A percentile compares a stretch with the other conserved stretches of the same genome.
phyloP scores from a whole-genome alignment of 805 yeast genomes.

The Ogataea naganishii region DNA sequence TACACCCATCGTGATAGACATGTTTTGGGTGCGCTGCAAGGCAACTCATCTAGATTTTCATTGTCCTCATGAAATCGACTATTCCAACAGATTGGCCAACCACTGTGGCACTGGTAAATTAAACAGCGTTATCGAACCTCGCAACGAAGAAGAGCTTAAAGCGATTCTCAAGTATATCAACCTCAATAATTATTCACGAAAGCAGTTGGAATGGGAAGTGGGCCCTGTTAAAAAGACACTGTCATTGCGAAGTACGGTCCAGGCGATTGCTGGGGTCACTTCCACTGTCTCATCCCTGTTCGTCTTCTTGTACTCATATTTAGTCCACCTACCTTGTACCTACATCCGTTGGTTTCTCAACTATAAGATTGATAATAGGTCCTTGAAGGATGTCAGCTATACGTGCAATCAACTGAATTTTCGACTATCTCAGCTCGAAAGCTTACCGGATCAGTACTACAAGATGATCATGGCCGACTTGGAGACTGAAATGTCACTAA shows the following conservation, averaged over 20 bases:
- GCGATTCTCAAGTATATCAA: conserved; percentile 21
- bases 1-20: conserved; percentile 61
- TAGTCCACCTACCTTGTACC: conserved; percentile 6
- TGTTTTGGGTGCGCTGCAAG: conserved; percentile 24
- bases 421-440: conserved; percentile 65
- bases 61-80: conserved; percentile 13
- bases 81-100: conserved; percentile 18
- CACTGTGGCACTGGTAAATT: too few relatives aligned
- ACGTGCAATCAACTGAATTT: conserved; percentile 74
- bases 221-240: too few relatives aligned
- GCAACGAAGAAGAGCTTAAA: conserved; percentile 12
- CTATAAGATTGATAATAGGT: conserved; percentile 3
- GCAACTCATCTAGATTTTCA: too few relatives aligned
- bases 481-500: conserved; percentile 33
- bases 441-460: conserved; percentile 71
- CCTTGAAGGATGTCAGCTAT: conserved; percentile 23
- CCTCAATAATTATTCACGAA: conserved; percentile 18
- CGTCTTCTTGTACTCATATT: conserved; percentile 4
- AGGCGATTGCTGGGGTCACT: not conserved
- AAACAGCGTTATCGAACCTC: conserved; percentile 5
- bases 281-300: conserved; percentile 3
- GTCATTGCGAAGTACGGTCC: too few relatives aligned
- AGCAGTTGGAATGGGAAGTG: conserved; percentile 9
- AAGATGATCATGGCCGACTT: conserved; percentile 30
- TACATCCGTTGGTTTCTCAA: conserved; percentile 6